Conservation (phyloP, 495 filamentous ascomycete species). For the Barbatosphaeria neglecta region DNA sequence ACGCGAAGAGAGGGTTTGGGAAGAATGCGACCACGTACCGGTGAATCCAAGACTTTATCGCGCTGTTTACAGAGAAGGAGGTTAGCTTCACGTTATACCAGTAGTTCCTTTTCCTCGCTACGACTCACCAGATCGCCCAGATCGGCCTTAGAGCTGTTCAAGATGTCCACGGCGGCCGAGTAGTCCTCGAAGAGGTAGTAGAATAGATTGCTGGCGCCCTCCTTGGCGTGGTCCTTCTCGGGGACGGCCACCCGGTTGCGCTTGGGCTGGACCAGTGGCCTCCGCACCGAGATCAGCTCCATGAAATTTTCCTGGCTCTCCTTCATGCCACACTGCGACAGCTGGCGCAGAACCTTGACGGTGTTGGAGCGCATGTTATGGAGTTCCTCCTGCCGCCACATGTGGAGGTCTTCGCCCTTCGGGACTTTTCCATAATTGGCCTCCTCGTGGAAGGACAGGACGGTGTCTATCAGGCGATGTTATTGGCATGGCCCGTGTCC, state of each 20-base stretch:
- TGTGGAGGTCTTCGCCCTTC: constrained; percentile 18
- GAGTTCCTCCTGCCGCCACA: constrained; percentile 27
- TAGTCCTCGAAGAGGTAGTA: constrained; percentile 85
- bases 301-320: constrained; percentile 9
- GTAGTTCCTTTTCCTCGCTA: neutral
- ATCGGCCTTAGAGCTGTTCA: constrained; percentile 62
- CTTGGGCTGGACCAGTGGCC: constrained; percentile 4
- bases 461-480: constrained; percentile 59
- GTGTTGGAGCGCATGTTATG: constrained; percentile 54
- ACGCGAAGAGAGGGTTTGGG: no score
- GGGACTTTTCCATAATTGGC: constrained; percentile 35
- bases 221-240: constrained; percentile 16
- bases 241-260: constrained; percentile 18
- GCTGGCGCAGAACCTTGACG: constrained; percentile 14
- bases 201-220: constrained; percentile 64
- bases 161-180: constrained; percentile 14
- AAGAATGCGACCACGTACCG: constrained; percentile 7
- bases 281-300: constrained; percentile 19
- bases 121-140: constrained; percentile 58
- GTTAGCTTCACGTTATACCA: constrained; percentile 17
- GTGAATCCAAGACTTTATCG: constrained; percentile 13
- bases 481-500: constrained; percentile 10
- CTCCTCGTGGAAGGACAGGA: constrained; percentile 68
- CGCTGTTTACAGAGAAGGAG: constrained; percentile 9
- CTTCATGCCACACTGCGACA: constrained; percentile 1